Evolutionary conservation across 371 early-diverging fungal species (phyloP), one percentile per base, ranked within the genome.

Genomic region (Circinella umbellata): DNA sequence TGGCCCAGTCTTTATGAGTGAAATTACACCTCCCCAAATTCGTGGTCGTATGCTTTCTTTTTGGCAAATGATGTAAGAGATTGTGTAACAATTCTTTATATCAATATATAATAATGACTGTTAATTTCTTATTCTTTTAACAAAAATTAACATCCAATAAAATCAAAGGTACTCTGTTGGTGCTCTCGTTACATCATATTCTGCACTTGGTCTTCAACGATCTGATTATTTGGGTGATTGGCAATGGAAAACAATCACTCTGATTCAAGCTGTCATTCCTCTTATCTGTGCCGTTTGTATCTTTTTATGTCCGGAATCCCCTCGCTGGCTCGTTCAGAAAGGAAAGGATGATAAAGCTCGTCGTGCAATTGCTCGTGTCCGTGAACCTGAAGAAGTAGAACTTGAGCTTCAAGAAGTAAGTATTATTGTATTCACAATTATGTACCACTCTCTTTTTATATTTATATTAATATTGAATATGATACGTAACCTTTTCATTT

Each of bases 1-100:
- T 39, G 76, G 76, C 14, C 76, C 76, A 20, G 70, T 73, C 8
- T 76, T 70, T 18, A 76, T 76, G 73, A 55, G 73, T 48, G 76
- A 76, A 39, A 69, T 76, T 38, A 69, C 69, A 27, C 63, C 73
- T 37, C 67, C 73, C 7, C 70, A 76, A 51, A 61, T 76, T 35
- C 76, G 76, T 65, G 76, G 76, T 46, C 73, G 73, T 14, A 76
- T 76, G 76, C 61, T 76, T 61, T 76, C 76, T 13, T 76, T 76
- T 60, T 76, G 76, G 76, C 76, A 76, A 42, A 70, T 76, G 68
- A 63, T 70, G 67, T 76, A 72, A 34, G 63, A 15, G n/a, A 53
- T 27, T 27, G 27, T 27, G 27, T 47, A 42, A 42, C 6, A 42
- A 11, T 42, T 20, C 18, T 27, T 4, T 37, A 4, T 35, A 34